Conservation (phyloP, 2,329 filamentous ascomycete species). For the Aureobasidium subglaciale region DNA sequence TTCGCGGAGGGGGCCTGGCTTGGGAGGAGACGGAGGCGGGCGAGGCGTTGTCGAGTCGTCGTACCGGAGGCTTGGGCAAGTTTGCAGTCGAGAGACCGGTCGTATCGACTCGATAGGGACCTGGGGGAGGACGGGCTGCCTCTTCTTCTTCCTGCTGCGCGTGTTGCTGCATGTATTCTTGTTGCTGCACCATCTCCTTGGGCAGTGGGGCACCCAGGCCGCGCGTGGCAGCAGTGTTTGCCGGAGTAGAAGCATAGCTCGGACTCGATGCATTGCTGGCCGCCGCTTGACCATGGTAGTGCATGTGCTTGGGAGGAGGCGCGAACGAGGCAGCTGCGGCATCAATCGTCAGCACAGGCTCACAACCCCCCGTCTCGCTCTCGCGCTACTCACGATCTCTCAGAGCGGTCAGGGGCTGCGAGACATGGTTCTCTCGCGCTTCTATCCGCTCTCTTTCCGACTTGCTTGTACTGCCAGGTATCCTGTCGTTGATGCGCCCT, state of each 20-base stretch:
- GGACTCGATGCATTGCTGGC: constrained; percentile 21
- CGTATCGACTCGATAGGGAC: constrained; percentile 63
- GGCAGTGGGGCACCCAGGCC: constrained; percentile 39
- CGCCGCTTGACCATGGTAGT: constrained; percentile 41
- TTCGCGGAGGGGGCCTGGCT: constrained; percentile 19
- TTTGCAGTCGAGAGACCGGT: constrained; percentile 63
- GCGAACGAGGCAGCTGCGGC: constrained; percentile 56
- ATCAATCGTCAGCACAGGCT: not conserved
- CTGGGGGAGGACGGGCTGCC: constrained; percentile 42
- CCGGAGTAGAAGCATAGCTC: not conserved
- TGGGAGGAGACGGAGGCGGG: constrained; percentile 15
- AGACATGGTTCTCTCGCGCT: constrained; percentile 44
- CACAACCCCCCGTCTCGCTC: too few relatives aligned
- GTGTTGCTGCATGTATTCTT: constrained; percentile 30
- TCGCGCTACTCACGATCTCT: constrained; percentile 50
- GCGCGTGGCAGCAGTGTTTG: constrained; percentile 26
- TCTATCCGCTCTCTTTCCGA: constrained; percentile 37
- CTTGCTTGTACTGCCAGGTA: constrained; percentile 40
- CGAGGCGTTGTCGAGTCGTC: constrained; percentile 33
- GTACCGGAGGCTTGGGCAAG: constrained; percentile 63
- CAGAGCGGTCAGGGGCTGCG: constrained; percentile 60
- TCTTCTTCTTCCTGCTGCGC: constrained; percentile 28
- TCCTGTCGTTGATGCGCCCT: constrained; percentile 52
- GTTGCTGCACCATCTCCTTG: constrained; percentile 31
- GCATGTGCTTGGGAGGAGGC: constrained; percentile 65